Percentiles rank a stretch among this genome's conserved stretches.
phyloP scores from a whole-genome alignment of 192 early-diverging fungal species.

The Borealophlyctis nickersoniae region DNA sequence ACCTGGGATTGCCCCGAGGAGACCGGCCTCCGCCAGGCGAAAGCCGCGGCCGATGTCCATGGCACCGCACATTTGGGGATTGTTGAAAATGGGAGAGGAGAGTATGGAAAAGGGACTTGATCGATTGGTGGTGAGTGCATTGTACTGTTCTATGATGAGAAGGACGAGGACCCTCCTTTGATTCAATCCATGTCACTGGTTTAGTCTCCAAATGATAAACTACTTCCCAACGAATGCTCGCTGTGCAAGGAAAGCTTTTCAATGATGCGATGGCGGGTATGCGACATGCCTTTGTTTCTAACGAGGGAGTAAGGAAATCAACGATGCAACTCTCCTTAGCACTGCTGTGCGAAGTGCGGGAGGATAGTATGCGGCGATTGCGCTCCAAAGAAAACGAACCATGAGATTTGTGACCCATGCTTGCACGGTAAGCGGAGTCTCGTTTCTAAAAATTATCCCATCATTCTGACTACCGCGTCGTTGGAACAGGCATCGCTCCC shows the following conservation, averaged over 20 bases:
- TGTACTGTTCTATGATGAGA: not conserved
- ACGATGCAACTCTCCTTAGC: slow-evolving; percentile 5
- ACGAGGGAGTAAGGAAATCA: not conserved
- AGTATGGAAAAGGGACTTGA: not conserved
- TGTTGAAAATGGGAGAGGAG: slow-evolving; percentile 6
- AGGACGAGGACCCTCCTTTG: not conserved
- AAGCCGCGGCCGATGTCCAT: slow-evolving; percentile 19
- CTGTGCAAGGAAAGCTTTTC: slow-evolving; percentile 17
- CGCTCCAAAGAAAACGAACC: slow-evolving; percentile 16
- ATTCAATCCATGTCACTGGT: not conserved
- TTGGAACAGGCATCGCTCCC: slow-evolving; percentile 17
- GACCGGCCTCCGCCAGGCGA: not conserved
- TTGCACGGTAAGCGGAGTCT: not conserved
- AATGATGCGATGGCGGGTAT: slow-evolving; percentile 23
- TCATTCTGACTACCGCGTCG: not conserved
- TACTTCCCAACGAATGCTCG: slow-evolving; percentile 1
- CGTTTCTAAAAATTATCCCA: not conserved
- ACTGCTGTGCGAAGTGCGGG: slow-evolving; percentile 26
- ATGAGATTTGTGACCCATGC: slow-evolving; percentile 32
- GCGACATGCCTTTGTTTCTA: not conserved
- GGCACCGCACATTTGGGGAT: slow-evolving; percentile 18
- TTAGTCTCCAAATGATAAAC: not conserved
- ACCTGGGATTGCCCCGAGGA: not conserved
- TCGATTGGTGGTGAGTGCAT: not conserved
- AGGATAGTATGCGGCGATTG: slow-evolving; percentile 25